Base-by-base conservation (phyloP, 192 early-diverging fungal species). In the Kickxella alabastrina region DNA sequence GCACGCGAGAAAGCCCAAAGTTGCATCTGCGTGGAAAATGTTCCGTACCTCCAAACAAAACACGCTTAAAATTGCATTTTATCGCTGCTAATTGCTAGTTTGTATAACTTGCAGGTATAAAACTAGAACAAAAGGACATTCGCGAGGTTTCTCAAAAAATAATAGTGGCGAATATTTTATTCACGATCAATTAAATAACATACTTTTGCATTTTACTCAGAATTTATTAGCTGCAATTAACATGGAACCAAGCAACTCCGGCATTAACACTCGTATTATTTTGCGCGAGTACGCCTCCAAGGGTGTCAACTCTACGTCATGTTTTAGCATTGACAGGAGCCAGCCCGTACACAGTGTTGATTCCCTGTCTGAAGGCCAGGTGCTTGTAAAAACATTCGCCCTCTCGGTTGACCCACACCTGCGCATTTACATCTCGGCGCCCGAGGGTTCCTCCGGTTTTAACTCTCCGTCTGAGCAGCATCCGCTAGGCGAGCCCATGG, bases 321-420 rank as follows among this genome's bases (percentile, higher is more conserved):
- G 24, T 36, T 70, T 62, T 29, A 44, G 19, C 22, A 21, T 70
- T 18, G 67, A 70, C 43, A 25, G 28, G 7, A 59, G 49, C 52
- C 67, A 70, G 52, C 25, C 45, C 1, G 42, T 59, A 5, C 67
- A 54, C 5, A 27, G 24, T 19, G 14, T 29, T 13, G 19, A 32
- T 3, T 41, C 52, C 1, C 60, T 70, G 9, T 19, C 45, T 4
- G 37, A 43, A 1, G 60, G 52, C 27, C 67, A 70, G 25, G 58
- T 70, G 10, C 48, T 88, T 23, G 45, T 89, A 1, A 83, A 85
- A 26, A 78, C 75, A 34, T 71, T 82, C n/a, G 82, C 70, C 42
- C 50, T 91, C 17, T 88, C 86, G 6, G 59, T 89, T 10, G 88
- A 91, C 64, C 89, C 86, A 6, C 91, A 91, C 65, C 82, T 86